Conservation (phyloP, 1,284 basidiomycete genomes). For the Puccinia polysora region DNA sequence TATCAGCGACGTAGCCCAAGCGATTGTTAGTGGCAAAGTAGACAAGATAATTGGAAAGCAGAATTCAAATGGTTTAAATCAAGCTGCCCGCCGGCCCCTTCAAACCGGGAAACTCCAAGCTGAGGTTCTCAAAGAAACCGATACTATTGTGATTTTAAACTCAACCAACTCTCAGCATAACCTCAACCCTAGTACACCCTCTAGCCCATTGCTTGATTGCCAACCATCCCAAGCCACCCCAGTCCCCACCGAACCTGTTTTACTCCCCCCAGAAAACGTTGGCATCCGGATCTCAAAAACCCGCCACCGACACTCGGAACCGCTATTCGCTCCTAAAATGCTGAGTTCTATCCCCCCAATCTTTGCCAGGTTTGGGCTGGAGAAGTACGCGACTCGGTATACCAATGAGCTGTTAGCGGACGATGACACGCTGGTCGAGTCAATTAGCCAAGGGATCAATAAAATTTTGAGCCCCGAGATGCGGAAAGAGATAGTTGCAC, state of each 20-base stretch:
- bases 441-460: slow-evolving; percentile 10
- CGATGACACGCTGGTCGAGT: slow-evolving; percentile 17
- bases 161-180: slow-evolving; percentile 11
- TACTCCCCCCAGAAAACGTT: slow-evolving; percentile 13
- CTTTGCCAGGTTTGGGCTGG: slow-evolving; percentile 35
- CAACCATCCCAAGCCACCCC: slow-evolving; percentile 25
- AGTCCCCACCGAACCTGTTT: slow-evolving; percentile 4
- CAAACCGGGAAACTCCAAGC: slow-evolving; percentile 29
- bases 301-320: slow-evolving; percentile 40
- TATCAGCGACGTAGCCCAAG: slow-evolving; percentile 33
- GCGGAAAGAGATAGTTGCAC: slow-evolving; percentile 25
- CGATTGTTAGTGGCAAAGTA: slow-evolving; percentile 38
- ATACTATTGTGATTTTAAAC: slow-evolving; percentile 27
- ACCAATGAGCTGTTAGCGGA: neutral
- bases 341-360: slow-evolving; percentile 23
- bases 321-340: slow-evolving; percentile 28
- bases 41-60: slow-evolving; percentile 35
- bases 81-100: slow-evolving; percentile 6
- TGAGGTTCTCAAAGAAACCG: slow-evolving; percentile 31
- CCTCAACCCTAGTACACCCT: slow-evolving; percentile 5
- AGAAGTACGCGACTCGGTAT: slow-evolving; percentile 31
- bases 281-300: slow-evolving; percentile 27
- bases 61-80: neutral
- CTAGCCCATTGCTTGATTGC: slow-evolving; percentile 27
- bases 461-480: slow-evolving; percentile 14